Base-by-base conservation (phyloP, 2,329 filamentous ascomycete species). In the Colletotrichum sp. region DNA sequence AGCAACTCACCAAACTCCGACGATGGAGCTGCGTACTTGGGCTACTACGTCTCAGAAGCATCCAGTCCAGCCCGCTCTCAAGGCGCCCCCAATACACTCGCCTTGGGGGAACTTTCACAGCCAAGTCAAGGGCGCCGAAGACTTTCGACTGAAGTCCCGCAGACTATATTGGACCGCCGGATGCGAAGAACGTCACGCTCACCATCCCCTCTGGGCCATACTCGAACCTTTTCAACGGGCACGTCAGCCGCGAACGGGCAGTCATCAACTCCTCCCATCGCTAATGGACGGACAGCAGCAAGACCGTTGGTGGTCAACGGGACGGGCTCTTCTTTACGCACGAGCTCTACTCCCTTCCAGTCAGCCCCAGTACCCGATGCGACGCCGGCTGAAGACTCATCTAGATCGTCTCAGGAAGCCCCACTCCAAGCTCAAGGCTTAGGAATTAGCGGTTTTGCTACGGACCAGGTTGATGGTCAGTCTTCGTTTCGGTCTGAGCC, bases 131-230 rank as follows among this genome's bases (percentile, higher is more conserved):
- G 83, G 30, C 85, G 88, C 55, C 85, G 88, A 34, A 85, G 89
- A 15, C 81, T 89, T 13, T 91, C 90, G 1, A 89, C 89, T 2
- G 90, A 91, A 77, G 82, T 89, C 6, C 88, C 90, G 0, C 90
- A 90, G 79, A 87, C 87, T 13, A 86, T 91, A 29, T 83, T 91
- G 8, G 89, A 91, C 70, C 85, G 88, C 29, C 84, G 89, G 52
- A 90, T 91, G 82, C 87, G 86, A 78, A 86, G 89, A 49, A 87
- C 87, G 3, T 91, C 90, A 3, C 86, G 90, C 16, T 92, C 90
- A 7, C 90, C 90, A 15, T 92, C 90, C 5, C 90, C 90, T 1
- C 82, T 90, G 3, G 88, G 89, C 5, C 89, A 90, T 74, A 82
- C 84, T 59, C 86, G 89, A 64, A 85, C 86, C 2, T 85, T 86